Conservation (phyloP, 1,284 basidiomycete species). For the Tilletiopsis washingtonensis region DNA sequence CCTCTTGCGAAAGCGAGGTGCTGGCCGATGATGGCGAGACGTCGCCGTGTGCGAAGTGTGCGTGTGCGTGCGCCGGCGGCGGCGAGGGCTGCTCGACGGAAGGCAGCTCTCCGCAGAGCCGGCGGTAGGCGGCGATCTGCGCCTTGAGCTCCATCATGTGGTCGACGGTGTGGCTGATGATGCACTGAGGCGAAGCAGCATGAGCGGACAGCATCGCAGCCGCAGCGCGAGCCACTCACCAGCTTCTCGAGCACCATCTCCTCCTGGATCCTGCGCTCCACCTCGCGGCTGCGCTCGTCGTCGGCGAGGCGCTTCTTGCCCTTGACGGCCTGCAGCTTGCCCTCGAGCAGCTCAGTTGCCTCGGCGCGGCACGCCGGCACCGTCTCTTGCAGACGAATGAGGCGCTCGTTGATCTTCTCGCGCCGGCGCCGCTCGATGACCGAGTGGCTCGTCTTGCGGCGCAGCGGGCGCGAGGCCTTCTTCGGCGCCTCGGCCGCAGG, state of each 20-base stretch:
- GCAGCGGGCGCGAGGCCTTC: slow-evolving; percentile 28
- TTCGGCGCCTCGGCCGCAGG: too few species aligned
- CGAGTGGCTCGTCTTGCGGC: slow-evolving; percentile 44
- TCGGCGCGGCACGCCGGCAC: slow-evolving; percentile 43
- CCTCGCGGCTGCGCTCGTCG: slow-evolving; percentile 3
- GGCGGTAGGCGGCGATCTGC: slow-evolving; percentile 16
- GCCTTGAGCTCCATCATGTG: slow-evolving; percentile 20
- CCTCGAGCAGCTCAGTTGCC: slow-evolving; percentile 28
- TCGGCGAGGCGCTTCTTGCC: slow-evolving; percentile 5
- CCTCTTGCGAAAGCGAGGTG: too few species aligned
- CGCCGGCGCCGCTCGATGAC: slow-evolving; percentile 43
- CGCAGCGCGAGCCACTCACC: neutral
- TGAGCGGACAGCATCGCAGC: neutral
- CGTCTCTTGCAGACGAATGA: slow-evolving; percentile 31
- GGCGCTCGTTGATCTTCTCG: slow-evolving; percentile 47
- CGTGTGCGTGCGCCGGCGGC: neutral
- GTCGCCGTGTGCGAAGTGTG: slow-evolving; percentile 9
- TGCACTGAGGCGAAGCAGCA: slow-evolving; percentile 17
- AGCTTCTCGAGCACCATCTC: slow-evolving; percentile 43
- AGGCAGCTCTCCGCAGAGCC: slow-evolving; percentile 14
- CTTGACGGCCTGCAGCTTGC: slow-evolving; percentile 4
- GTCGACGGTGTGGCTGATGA: slow-evolving; percentile 39
- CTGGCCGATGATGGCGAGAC: neutral
- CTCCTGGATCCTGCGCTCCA: slow-evolving; percentile 15
- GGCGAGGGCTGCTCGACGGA: slow-evolving; percentile 2